phyloP scores from a whole-genome alignment of 768 basidiomycete genomes.

The Panellus pusillus region DNA sequence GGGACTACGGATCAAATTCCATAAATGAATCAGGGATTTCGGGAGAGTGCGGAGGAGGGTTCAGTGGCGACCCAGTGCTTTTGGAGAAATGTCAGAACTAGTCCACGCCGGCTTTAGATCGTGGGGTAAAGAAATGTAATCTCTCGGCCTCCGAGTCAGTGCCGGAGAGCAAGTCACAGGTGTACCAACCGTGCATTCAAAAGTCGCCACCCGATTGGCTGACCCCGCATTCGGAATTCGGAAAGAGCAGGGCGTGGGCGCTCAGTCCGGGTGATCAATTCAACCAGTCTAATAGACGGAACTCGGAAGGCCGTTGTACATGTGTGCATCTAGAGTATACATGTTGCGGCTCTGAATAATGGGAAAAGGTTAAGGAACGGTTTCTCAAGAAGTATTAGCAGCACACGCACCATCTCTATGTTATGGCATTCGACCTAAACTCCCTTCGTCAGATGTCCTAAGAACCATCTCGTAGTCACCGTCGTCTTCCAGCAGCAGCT shows the following conservation, averaged over 20 bases:
- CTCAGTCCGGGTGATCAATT: neutral
- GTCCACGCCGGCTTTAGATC: too few species aligned
- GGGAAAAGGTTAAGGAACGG: neutral
- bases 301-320: neutral
- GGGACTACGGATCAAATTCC: too few species aligned
- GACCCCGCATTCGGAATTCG: neutral
- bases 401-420: constrained; percentile 7
- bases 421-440: constrained; percentile 13
- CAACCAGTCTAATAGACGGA: neutral
- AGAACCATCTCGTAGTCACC: constrained; percentile 44
- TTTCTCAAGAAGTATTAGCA: neutral
- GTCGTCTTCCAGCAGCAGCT: constrained; percentile 28
- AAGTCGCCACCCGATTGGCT: constrained; percentile 8
- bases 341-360: too few species aligned
- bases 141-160: neutral
- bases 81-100: too few species aligned
- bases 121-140: neutral
- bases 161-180: neutral
- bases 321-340: neutral
- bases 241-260: neutral
- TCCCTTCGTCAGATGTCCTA: constrained; percentile 26
- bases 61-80: too few species aligned
- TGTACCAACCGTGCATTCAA: neutral
- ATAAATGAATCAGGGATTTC: too few species aligned
- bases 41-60: too few species aligned